A percentile compares a stretch with the other conserved stretches of the same genome.
These are phyloP conservation scores for Pyrus hybrid DNA, from an alignment of 331 rosid genomes.

Conservation along the genomic window DNA sequence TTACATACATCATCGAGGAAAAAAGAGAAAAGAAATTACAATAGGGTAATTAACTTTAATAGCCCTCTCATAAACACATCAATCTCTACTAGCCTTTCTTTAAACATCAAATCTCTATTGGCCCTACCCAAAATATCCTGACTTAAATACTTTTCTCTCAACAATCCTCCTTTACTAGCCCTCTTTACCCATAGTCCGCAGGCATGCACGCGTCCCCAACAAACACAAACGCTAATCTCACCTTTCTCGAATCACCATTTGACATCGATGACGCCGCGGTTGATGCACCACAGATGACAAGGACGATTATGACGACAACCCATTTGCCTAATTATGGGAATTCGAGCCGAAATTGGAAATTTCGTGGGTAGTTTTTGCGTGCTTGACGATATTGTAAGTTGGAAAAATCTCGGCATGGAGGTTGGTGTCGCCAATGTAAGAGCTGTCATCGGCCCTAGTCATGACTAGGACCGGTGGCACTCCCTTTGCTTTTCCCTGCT, in stretches of 20 bases:
- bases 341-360: constrained; percentile 2
- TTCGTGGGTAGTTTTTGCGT: constrained; percentile 22
- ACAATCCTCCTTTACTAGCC: too few species aligned
- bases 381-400: constrained; percentile 71
- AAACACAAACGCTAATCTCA: constrained; percentile 50
- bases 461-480: too few species aligned
- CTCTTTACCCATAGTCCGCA: constrained; percentile 22
- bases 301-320: constrained; percentile 35
- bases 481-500: too few species aligned
- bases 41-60: too few species aligned
- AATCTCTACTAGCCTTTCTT: too few species aligned
- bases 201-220: constrained; percentile 47
- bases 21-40: too few species aligned
- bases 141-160: too few species aligned
- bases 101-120: too few species aligned
- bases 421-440: constrained; percentile 58
- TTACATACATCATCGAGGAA: too few species aligned
- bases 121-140: too few species aligned
- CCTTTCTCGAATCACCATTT: constrained; percentile 27
- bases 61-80: too few species aligned
- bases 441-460: not conserved
- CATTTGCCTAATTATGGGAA: constrained; percentile 17
- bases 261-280: constrained; percentile 1
- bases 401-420: constrained; percentile 96
- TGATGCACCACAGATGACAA: constrained; percentile 22